A percentile compares a stretch with the other conserved stretches of the same genome.
Conservation (phyloP, 345 rosid species). For the Linum tenue region DNA sequence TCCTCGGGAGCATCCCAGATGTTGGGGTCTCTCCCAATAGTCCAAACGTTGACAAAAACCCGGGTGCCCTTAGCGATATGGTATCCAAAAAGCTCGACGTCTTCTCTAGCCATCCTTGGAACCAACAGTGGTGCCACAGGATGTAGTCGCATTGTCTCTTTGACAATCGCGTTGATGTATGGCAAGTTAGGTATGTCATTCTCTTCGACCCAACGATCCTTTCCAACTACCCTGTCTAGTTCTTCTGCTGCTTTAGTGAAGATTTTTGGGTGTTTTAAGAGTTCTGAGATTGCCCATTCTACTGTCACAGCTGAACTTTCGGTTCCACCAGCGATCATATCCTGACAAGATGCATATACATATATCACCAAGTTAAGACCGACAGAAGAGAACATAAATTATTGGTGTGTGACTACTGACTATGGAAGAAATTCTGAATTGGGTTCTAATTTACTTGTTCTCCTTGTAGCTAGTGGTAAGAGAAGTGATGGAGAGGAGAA, state of each 20-base stretch:
- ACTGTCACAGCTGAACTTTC: constrained; percentile 55
- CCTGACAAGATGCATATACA: too few relatives aligned
- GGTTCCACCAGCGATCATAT: constrained; percentile 50
- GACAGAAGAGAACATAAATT: too few relatives aligned
- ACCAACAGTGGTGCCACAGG: constrained; percentile 54
- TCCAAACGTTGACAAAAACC: constrained; percentile 39
- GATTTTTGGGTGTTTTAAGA: constrained; percentile 36
- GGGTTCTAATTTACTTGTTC: too few relatives aligned
- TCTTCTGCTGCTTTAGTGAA: constrained; percentile 47
- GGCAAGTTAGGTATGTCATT: constrained; percentile 41
- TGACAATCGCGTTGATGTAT: constrained; percentile 34
- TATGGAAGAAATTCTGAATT: too few relatives aligned
- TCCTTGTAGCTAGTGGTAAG: too few relatives aligned
- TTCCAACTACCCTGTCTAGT: constrained; percentile 45
- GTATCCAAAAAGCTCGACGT: constrained; percentile 31
- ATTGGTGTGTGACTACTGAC: too few relatives aligned
- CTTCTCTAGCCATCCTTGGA: constrained; percentile 35
- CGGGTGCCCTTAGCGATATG: constrained; percentile 42
- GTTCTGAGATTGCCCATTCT: constrained; percentile 56
- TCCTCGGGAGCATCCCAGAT: constrained; percentile 49
- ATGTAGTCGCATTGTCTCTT: constrained; percentile 59
- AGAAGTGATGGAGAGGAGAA: too few relatives aligned
- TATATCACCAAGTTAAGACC: too few relatives aligned
- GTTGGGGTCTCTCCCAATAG: constrained; percentile 44
- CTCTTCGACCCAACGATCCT: constrained; percentile 47